Conservation (phyloP, 2,329 filamentous ascomycete genomes). For the Lachnellula arida region DNA sequence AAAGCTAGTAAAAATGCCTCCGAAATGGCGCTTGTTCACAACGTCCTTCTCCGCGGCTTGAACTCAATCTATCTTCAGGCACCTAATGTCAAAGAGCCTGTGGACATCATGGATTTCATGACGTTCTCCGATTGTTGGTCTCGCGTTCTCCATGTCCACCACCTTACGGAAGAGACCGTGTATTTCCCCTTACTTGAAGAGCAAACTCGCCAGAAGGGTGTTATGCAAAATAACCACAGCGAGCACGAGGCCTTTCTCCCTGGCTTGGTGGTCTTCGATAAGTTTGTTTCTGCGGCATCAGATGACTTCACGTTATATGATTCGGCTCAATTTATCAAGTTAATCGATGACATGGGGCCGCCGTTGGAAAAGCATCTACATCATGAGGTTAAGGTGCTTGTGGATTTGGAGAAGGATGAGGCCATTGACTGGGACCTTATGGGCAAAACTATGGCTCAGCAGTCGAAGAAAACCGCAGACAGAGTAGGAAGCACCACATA, state of each 20-base stretch:
- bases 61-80: slow-evolving; percentile 36
- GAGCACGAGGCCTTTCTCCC: slow-evolving; percentile 39
- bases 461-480: too few species aligned
- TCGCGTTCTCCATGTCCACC: slow-evolving; percentile 35
- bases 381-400: too few species aligned
- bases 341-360: too few species aligned
- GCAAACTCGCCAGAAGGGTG: slow-evolving; percentile 29
- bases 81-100: slow-evolving; percentile 33
- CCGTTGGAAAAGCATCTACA: too few species aligned
- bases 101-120: slow-evolving; percentile 33
- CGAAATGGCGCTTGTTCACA: slow-evolving; percentile 32
- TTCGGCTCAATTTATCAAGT: too few species aligned
- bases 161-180: slow-evolving; percentile 35
- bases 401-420: too few species aligned
- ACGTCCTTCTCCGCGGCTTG: slow-evolving; percentile 35
- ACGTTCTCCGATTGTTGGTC: slow-evolving; percentile 14
- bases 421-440: too few species aligned
- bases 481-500: too few species aligned
- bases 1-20: too few species aligned
- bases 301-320: too few species aligned
- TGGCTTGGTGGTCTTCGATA: slow-evolving; percentile 32
- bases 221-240: slow-evolving; percentile 40
- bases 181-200: slow-evolving; percentile 38
- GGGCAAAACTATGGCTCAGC: too few species aligned
- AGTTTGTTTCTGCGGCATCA: slow-evolving; percentile 26